Base-by-base conservation (phyloP, 2,329 filamentous ascomycete species). In the Oidium heveae region DNA sequence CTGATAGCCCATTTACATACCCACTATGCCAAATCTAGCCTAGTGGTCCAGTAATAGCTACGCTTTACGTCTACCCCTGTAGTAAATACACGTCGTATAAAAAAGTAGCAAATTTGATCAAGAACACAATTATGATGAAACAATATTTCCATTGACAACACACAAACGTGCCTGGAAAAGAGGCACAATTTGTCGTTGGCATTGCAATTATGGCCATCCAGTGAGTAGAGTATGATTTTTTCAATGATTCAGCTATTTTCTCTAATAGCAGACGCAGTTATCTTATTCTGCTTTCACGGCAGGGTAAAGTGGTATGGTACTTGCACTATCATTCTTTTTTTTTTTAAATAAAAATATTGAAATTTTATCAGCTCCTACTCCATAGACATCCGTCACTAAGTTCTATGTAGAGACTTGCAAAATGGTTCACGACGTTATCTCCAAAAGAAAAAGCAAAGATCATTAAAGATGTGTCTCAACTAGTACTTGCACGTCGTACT, bases 381-480 rank as follows among this genome's bases (percentile, higher is more conserved):
- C 9, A 32, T 32, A 32, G 4, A 32, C 1, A 5, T 8, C 7
- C 1, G 28, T 34, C 9, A 53, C 57, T 62, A 55, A 61, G 58
- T 60, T 60, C 51, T 60, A 56, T 59, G 55, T 71, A 98, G 91
- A 88, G 91, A 66, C 82, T 98, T 55, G 91, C 91, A 62, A 98
- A 98, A 73, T 98, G 91, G 91, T 98, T 98, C 72, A 94, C 88
- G 55, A 98, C 91, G 16, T 77, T 98, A 59, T 94, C 89, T 37
- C 91, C 91, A 59, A 95, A 84, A 71, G 91, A 98, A 67, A 98
- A 98, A 74, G 91, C 89, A 70, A 98, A 98, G 76, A 96, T 98
- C 67, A 89, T 98, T 76, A 98, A 98, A 71, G 91, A 98, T 74
- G 91, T 98, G 64, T 87, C 91, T 58, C 91, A 96, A 71, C 84